A percentile compares a stretch with the other conserved stretches of the same genome.
Evolutionary conservation across 2,329 filamentous ascomycete genomes (phyloP).

Genomic region (Pseudohalonectria lignicola): DNA sequence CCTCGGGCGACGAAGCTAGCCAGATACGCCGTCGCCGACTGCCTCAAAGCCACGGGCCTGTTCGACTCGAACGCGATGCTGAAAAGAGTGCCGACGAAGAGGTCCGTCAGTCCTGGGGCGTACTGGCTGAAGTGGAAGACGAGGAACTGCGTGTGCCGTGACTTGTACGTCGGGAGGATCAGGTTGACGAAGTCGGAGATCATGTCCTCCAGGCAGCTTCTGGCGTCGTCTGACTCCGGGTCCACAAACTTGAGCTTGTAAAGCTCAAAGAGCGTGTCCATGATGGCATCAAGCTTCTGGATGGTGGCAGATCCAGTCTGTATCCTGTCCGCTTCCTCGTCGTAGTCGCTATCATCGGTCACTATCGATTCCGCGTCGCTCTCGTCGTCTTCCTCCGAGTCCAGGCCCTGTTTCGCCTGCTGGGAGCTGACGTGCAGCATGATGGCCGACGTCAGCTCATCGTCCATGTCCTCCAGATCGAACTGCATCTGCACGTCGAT

Average conservation of each 20-base stretch:
- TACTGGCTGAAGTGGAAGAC: conserved; percentile 91
- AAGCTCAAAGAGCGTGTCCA: conserved; percentile 78
- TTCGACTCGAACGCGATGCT: conserved; percentile 61
- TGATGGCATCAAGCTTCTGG: conserved; percentile 80
- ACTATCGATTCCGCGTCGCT: conserved; percentile 62
- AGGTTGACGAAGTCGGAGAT: conserved; percentile 78
- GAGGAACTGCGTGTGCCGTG: conserved; percentile 88
- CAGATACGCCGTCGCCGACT: conserved; percentile 83
- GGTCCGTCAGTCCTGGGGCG: conserved; percentile 66
- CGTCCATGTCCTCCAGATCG: conserved; percentile 85
- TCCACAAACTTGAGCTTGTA: conserved; percentile 65
- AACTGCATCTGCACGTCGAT: conserved; percentile 93
- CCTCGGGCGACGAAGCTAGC: conserved; percentile 91
- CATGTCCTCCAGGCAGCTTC: conserved; percentile 66
- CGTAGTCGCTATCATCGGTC: conserved; percentile 57
- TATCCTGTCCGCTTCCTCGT: conserved; percentile 51
- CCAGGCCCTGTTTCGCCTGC: conserved; percentile 31
- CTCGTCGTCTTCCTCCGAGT: conserved; percentile 36
- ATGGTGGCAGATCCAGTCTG: conserved; percentile 71
- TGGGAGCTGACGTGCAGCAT: conserved; percentile 36
- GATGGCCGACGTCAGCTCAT: conserved; percentile 69
- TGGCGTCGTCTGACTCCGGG: conserved; percentile 56
- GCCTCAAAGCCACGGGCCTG: conserved; percentile 61
- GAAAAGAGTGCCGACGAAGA: conserved; percentile 70
- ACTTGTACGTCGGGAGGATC: conserved; percentile 83